A percentile compares a stretch with the other conserved stretches of the same genome.
Evolutionary conservation across 2,329 filamentous ascomycete genomes (phyloP).

Genomic region (Drechslerella dactyloides): DNA sequence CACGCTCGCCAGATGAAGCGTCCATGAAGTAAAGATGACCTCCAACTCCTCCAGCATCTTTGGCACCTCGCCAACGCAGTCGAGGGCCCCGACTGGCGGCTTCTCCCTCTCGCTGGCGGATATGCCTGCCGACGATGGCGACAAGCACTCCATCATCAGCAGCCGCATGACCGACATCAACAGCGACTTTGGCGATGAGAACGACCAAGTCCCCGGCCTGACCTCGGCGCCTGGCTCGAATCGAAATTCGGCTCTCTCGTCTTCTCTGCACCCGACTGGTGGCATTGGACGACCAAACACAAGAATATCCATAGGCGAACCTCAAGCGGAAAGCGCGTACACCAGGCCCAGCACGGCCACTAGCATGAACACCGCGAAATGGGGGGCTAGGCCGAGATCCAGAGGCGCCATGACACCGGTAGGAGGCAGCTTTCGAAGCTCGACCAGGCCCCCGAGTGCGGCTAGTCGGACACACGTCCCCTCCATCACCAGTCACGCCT

Average conservation of each 20-base stretch:
- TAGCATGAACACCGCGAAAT: slow-evolving; percentile 52
- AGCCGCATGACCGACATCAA: slow-evolving; percentile 72
- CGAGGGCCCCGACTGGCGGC: slow-evolving; percentile 47
- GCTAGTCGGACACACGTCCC: slow-evolving; percentile 86
- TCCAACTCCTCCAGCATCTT: slow-evolving; percentile 46
- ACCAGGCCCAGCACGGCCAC: slow-evolving; percentile 55
- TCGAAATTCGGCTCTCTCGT: slow-evolving; percentile 52
- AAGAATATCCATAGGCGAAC: slow-evolving; percentile 54
- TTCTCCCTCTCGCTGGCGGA: slow-evolving; percentile 57
- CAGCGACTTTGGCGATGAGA: slow-evolving; percentile 63
- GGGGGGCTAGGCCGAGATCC: slow-evolving; percentile 53
- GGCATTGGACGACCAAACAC: slow-evolving; percentile 53
- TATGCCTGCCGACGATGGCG: slow-evolving; percentile 58
- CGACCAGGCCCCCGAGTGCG: slow-evolving; percentile 67
- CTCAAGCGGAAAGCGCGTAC: slow-evolving; percentile 53
- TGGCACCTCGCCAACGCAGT: slow-evolving; percentile 26
- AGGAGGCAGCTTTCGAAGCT: slow-evolving; percentile 58
- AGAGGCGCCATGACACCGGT: slow-evolving; percentile 53
- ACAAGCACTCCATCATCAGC: slow-evolving; percentile 70
- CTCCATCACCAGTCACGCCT: slow-evolving; percentile 83
- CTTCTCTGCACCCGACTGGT: slow-evolving; percentile 13
- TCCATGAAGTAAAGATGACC: slow-evolving; percentile 39
- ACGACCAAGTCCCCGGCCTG: slow-evolving; percentile 64
- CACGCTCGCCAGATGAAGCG: slow-evolving; percentile 29
- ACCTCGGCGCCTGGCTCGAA: slow-evolving; percentile 57